These are phyloP conservation scores for Eremochloa ophiuroides DNA, from an alignment of 176 grass and related monocot genomes.

Conservation along the genomic window DNA sequence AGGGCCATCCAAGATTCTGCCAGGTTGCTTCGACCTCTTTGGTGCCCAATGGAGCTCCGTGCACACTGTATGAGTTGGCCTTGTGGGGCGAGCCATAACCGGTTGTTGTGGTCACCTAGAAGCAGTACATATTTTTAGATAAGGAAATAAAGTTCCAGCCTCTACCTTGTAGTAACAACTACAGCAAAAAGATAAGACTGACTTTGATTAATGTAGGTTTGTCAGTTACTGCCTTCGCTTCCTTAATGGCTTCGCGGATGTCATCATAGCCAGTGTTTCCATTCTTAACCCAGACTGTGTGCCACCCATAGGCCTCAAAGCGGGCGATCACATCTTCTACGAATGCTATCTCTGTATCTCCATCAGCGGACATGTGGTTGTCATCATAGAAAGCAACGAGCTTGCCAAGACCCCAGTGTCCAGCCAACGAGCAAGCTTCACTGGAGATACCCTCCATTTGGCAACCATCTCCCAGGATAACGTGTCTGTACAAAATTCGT, in stretches of 20 bases:
- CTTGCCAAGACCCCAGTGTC: conserved; percentile 96
- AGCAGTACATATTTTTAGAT: neutral
- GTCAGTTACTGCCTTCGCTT: conserved; percentile 84
- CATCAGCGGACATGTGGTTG: conserved; percentile 97
- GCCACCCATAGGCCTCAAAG: conserved; percentile 90
- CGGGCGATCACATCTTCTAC: conserved; percentile 74
- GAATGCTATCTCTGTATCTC: conserved; percentile 89
- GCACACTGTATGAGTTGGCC: conserved; percentile 85
- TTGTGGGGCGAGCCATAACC: conserved; percentile 99
- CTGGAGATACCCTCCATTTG: conserved; percentile 93
- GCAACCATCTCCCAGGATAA: conserved; percentile 85
- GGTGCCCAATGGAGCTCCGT: conserved; percentile 76
- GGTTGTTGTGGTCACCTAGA: conserved; percentile 91
- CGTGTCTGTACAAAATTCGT: conserved; percentile 45
- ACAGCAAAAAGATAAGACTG: conserved; percentile 10
- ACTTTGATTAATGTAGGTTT: conserved; percentile 97
- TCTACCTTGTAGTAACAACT: neutral
- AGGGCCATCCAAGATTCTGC: conserved; percentile 78
- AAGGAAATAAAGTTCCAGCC: neutral
- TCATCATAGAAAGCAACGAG: conserved; percentile 93
- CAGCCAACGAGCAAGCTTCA: conserved; percentile 77
- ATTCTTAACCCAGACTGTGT: conserved; percentile 98
- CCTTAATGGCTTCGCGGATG: conserved; percentile 85
- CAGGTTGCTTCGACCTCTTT: conserved; percentile 92
- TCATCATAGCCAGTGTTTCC: conserved; percentile 87